Evolutionary conservation across 1,139 yeast genomes (phyloP), one percentile per base, ranked within the genome.

Genomic region (Spathaspora sp.): DNA sequence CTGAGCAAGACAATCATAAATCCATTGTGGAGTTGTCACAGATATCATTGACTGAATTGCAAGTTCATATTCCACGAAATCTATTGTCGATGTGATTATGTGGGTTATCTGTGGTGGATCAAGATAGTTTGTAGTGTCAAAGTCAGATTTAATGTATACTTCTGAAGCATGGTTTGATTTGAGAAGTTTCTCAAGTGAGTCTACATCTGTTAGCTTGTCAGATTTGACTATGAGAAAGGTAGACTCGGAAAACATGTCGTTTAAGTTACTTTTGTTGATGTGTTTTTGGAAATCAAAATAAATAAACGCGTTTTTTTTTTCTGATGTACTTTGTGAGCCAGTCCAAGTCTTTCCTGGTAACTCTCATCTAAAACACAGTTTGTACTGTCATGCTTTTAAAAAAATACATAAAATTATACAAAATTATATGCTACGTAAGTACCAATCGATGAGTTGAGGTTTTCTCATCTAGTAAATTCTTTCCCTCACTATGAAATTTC

Each of bases 21-120:
- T 72, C 93, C 96, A 90, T 2, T 70, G 65, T 0, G 84, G 74
- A 0, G 80, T 76, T 1, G 89, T 86, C 1, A 88, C 80, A 0
- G 96, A 93, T 13, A 88, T 74, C 80, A 86, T 72, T 29, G 78
- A 65, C 16, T 72, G 72, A 41, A 70, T 72, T 2, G 86, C 77
- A 13, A 67, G 61, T 4, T 61, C 60, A 56, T 82, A 85, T 38
- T 82, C 82, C 7, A 78, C 75, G 52, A 86, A 86, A 25, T 78
- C 73, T 3, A 72, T 61, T 4, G 77, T 66, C 29, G 71, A 69
- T n/a, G 89, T 67, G 7, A 88, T 72, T 9, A 88, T 76, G 51
- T 84, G 86, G 15, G 82, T 76, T 52, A 63, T 43, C 16, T 48
- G 24, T 24, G 50, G 47, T 25, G 51, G 50, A 13, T 58, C 59